phyloP scores from a whole-genome alignment of 2,329 filamentous ascomycete species.

The Plectosphaerella plurivora region DNA sequence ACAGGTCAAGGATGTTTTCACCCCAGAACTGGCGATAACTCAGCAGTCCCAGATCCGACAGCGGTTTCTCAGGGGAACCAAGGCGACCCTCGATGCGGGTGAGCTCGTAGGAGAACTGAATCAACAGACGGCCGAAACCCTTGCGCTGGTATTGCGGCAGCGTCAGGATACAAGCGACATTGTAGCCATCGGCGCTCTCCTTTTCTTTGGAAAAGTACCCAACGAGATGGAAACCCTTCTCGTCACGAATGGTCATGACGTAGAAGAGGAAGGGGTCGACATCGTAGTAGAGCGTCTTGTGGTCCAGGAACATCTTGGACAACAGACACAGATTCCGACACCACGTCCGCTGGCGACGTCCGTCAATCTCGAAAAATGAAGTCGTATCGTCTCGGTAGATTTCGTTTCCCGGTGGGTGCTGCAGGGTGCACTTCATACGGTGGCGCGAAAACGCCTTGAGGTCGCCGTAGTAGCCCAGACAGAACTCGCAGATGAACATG shows the following conservation, averaged over 20 bases:
- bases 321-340: conserved; percentile 93
- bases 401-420: conserved; percentile 94
- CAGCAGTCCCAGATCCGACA: conserved; percentile 87
- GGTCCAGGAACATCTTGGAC: conserved; percentile 93
- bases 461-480: conserved; percentile 84
- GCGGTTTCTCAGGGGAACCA: conserved; percentile 92
- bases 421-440: conserved; percentile 81
- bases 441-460: conserved; percentile 80
- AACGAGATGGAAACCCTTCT: conserved; percentile 90
- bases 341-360: conserved; percentile 88
- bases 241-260: conserved; percentile 87
- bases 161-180: conserved; percentile 95
- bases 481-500: conserved; percentile 97
- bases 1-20: conserved; percentile 82
- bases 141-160: conserved; percentile 94
- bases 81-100: conserved; percentile 93
- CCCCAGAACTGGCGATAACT: conserved; percentile 98
- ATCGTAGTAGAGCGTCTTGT: conserved; percentile 98
- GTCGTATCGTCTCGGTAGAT: conserved; percentile 94
- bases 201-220: conserved; percentile 99
- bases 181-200: conserved; percentile 93
- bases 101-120: conserved; percentile 96
- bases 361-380: conserved; percentile 97
- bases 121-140: conserved; percentile 87
- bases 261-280: conserved; percentile 99